These are phyloP conservation scores for Trichoderma breve DNA, from an alignment of 2,329 filamentous ascomycete genomes.

Conservation along the genomic window DNA sequence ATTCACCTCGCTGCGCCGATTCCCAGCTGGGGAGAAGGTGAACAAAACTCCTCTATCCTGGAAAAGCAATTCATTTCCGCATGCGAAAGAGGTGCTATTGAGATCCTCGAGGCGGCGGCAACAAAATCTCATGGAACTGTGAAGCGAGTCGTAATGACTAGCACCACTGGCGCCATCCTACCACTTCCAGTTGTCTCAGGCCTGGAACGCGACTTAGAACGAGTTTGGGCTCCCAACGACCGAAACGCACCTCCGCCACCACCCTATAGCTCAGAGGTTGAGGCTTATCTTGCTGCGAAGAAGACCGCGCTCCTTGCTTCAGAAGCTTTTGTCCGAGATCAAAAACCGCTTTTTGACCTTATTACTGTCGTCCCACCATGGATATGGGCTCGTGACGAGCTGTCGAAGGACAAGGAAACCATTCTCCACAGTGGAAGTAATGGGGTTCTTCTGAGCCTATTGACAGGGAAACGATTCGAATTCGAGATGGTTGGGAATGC, in stretches of 20 bases:
- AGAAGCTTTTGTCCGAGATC: not conserved
- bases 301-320: not conserved
- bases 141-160: not conserved
- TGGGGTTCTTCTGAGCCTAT: not conserved
- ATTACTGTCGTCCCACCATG: not conserved
- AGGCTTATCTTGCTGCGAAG: not conserved
- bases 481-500: not conserved
- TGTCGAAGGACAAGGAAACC: not conserved
- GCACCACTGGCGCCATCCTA: not conserved
- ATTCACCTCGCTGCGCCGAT: not conserved
- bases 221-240: not conserved
- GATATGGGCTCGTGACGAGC: not conserved
- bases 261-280: not conserved
- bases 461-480: not conserved
- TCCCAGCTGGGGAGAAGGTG: not conserved
- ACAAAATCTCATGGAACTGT: not conserved
- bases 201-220: not conserved
- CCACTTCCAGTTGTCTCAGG: not conserved
- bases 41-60: not conserved
- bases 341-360: not conserved
- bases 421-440: not conserved
- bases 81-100: not conserved
- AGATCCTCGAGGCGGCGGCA: not conserved
- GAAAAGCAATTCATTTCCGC: not conserved
- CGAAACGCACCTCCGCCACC: not conserved